Evolutionary conservation across 441 rosid genomes (phyloP), one percentile per base, ranked within the genome.

Genomic region (Heliophila coronopifolia): DNA sequence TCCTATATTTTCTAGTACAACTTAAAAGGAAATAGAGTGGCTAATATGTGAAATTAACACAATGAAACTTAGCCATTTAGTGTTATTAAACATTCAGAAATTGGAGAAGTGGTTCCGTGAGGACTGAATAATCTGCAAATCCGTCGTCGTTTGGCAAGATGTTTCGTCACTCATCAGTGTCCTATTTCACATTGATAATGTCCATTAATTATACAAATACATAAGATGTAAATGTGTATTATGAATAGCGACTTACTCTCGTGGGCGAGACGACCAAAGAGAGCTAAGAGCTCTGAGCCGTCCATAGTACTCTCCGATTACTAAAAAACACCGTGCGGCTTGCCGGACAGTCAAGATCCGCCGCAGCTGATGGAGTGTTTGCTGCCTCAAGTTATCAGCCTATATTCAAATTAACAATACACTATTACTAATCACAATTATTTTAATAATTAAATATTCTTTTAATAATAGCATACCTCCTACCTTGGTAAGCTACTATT

Each of bases 381-480:
- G 91, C 31, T 83, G 91, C 49, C 91, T 79, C 63, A 83, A 63
- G 61, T 83, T 77, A 72, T 83, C 91, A 52, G 86, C 91, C 86
- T 83, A 54, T 59, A 58, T 4, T 34, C 31, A 1, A n/a, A 49
- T 49, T 19, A 41, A 26, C 22, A 56, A 25, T 7, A 13, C 9
- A n/a, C 9, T 11, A 33, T 50, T 39, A 48, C 28, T 30, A 11
- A 11, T 23, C 25, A 55, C 50, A 15, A 20, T 20, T 20, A 20
- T 20, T 20, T 20, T 20, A 20, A 20, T 2, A 20, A 2, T 20
- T 20, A 2, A 20, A 20, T 20, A 2, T 20, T 20, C 2, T 2
- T 20, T 20, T 20, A 2, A 20, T 19, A 27, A 35, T 31, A 20
- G 33, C 8, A 37, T 15, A 58, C 54, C 54, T 64, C 30, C 49